These are phyloP conservation scores for Stachybotrys elegans DNA, from an alignment of 2,329 filamentous ascomycete species.

Conservation along the genomic window DNA sequence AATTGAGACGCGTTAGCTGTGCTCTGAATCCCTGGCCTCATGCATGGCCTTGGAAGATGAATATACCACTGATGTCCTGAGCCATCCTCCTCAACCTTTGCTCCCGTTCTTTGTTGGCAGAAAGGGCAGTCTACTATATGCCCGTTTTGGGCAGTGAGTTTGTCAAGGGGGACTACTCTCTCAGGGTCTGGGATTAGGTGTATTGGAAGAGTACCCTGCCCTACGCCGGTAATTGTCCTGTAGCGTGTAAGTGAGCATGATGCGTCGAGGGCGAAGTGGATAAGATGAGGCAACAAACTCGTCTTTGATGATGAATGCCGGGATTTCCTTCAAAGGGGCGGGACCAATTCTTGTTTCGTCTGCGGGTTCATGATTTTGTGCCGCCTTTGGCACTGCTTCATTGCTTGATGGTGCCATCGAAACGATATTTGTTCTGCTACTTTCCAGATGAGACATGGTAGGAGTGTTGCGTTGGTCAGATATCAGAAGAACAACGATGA, in stretches of 20 bases:
- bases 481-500: no score
- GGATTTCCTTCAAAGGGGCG: not conserved
- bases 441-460: no score
- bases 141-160: not conserved
- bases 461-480: no score
- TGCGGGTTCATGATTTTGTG: not conserved
- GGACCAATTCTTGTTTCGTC: not conserved
- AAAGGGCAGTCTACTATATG: not conserved
- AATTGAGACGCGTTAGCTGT: not conserved
- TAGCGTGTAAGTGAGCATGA: not conserved
- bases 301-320: not conserved
- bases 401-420: not conserved
- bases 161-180: not conserved
- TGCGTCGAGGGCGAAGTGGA: not conserved
- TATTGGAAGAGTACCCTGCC: not conserved
- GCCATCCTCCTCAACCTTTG: not conserved
- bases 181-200: not conserved
- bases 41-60: not conserved
- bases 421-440: not conserved
- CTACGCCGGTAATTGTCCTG: not conserved
- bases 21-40: not conserved
- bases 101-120: not conserved
- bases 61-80: not conserved
- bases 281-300: not conserved
- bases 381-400: not conserved